A percentile compares a stretch with the other conserved stretches of the same genome.
Conservation (phyloP, 257 asterid genomes). For the Solanum arcanum region DNA sequence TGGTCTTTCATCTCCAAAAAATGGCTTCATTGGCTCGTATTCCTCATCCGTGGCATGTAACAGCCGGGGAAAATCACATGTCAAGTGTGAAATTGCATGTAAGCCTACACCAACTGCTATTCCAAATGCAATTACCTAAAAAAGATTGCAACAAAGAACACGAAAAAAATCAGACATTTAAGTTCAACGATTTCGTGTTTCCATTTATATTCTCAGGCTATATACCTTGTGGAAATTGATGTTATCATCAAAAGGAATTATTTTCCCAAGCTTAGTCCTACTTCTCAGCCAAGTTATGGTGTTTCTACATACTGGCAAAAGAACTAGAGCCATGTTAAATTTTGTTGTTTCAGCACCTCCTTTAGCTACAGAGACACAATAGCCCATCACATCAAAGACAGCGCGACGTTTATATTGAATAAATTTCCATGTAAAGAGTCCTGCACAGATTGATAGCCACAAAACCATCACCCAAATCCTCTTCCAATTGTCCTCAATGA, state of each 20-base stretch:
- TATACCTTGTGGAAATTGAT: constrained; percentile 15
- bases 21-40: constrained; percentile 22
- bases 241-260: constrained; percentile 12
- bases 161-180: neutral
- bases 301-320: constrained; percentile 13
- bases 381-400: constrained; percentile 8
- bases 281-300: constrained; percentile 15
- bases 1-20: constrained; percentile 10
- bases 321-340: constrained; percentile 14
- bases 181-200: neutral
- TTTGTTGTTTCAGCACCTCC: constrained; percentile 14
- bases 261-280: constrained; percentile 5
- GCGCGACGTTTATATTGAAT: constrained; percentile 4
- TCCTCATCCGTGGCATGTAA: constrained; percentile 9
- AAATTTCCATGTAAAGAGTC: constrained; percentile 7
- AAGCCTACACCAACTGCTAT: constrained; percentile 8
- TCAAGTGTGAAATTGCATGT: constrained; percentile 10
- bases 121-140: constrained; percentile 8
- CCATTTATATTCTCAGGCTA: neutral
- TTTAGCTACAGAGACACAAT: constrained; percentile 8
- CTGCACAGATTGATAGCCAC: constrained; percentile 10
- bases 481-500: constrained; percentile 13
- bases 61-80: constrained; percentile 12
- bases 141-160: neutral
- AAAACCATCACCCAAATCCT: constrained; percentile 10